Conservation (phyloP, 805 yeast species). For the Metschnikowia kofuensis region DNA sequence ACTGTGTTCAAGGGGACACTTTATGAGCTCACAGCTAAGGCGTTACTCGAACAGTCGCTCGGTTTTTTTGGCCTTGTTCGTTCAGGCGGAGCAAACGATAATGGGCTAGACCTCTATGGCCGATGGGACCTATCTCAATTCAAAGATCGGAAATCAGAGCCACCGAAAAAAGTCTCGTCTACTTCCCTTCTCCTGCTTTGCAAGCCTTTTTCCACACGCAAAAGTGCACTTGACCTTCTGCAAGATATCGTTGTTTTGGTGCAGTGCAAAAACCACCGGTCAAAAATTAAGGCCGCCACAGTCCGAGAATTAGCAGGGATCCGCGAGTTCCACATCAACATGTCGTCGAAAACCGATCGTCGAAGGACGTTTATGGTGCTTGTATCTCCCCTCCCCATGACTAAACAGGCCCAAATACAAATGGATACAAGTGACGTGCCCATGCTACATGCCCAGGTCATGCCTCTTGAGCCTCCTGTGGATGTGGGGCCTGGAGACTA, state of each 20-base stretch:
- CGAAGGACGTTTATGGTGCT: conserved; percentile 36
- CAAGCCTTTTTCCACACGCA: conserved; percentile 1
- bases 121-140: conserved; percentile 40
- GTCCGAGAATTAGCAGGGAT: conserved; percentile 56
- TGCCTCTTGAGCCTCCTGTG: conserved; percentile 26
- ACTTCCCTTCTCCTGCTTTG: conserved; percentile 9
- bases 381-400: conserved; percentile 45
- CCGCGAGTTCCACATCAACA: conserved; percentile 35
- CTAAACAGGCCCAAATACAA: conserved; percentile 45
- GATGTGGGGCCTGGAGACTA: conserved; percentile 21
- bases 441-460: conserved; percentile 40
- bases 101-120: conserved; percentile 56
- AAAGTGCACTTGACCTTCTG: conserved; percentile 12
- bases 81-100: conserved; percentile 55
- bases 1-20: conserved; percentile 54
- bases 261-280: conserved; percentile 52
- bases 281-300: conserved; percentile 43
- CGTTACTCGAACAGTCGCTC: conserved; percentile 36
- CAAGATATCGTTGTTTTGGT: conserved; percentile 43
- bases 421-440: conserved; percentile 47
- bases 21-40: conserved; percentile 48
- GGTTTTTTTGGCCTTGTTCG: conserved; percentile 37
- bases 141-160: background rate
- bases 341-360: conserved; percentile 14
- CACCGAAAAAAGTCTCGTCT: background rate